These are phyloP conservation scores for Trichoderma lentiforme DNA, from an alignment of 2,329 filamentous ascomycete species.

Conservation along the genomic window DNA sequence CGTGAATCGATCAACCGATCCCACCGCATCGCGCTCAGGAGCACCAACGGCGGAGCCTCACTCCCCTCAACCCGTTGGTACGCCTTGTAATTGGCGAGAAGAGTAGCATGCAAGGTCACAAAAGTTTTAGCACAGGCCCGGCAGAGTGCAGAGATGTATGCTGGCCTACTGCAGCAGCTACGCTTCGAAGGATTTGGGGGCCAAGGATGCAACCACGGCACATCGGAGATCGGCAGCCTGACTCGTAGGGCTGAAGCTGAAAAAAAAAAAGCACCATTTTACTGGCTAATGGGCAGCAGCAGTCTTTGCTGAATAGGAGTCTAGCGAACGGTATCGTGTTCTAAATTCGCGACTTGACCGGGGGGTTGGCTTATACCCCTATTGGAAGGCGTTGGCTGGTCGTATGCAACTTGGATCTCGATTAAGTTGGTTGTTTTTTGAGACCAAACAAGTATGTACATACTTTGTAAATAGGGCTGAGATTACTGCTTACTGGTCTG, in stretches of 20 bases:
- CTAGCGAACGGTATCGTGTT: background rate
- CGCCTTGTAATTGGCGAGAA: slow-evolving; percentile 11
- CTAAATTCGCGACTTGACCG: background rate
- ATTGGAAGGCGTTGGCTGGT: background rate
- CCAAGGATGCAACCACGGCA: slow-evolving; percentile 19
- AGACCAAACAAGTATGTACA: background rate
- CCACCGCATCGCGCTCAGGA: background rate
- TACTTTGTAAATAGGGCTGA: background rate
- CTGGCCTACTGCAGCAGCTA: slow-evolving; percentile 10
- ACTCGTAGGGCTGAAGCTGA: slow-evolving; percentile 17
- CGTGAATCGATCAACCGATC: slow-evolving; percentile 12
- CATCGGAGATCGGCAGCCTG: slow-evolving; percentile 18
- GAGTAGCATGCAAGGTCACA: slow-evolving; percentile 14
- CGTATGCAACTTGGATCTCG: background rate
- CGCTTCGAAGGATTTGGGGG: slow-evolving; percentile 17
- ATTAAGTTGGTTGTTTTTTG: background rate
- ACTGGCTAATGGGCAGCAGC: background rate
- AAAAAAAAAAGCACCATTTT: slow-evolving; percentile 9
- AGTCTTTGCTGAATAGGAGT: background rate
- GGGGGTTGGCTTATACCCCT: background rate
- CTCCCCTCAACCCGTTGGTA: background rate
- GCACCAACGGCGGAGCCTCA: slow-evolving; percentile 8
- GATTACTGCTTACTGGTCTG: background rate
- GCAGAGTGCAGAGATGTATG: background rate
- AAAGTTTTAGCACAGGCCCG: slow-evolving; percentile 1